A percentile compares a stretch with the other conserved stretches of the same genome.
Conservation (phyloP, 306 rosid species). For the Rosa rugosa region DNA sequence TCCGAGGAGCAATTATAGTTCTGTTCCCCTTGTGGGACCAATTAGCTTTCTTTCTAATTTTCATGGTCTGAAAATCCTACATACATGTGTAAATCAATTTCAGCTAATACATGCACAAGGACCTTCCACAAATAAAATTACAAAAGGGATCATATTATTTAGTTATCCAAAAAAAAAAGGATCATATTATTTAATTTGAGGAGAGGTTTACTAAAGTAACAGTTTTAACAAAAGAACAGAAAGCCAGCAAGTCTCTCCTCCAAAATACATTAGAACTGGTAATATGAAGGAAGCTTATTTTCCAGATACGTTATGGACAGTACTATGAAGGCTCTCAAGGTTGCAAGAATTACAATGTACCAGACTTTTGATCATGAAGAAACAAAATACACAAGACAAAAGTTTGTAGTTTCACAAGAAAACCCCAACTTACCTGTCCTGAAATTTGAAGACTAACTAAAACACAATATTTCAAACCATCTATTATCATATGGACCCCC, state of each 20-base stretch:
- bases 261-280: neutral
- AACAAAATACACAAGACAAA: neutral
- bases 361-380: neutral
- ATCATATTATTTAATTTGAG: neutral
- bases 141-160: neutral
- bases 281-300: neutral
- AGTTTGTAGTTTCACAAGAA: neutral
- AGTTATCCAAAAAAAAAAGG: no score
- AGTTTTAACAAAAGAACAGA: neutral
- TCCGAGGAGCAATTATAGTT: neutral
- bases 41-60: neutral
- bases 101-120: neutral
- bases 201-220: neutral
- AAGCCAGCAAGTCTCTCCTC: conserved; percentile 11
- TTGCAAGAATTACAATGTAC: neutral
- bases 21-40: neutral
- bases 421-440: neutral
- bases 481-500: neutral
- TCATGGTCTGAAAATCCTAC: neutral
- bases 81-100: neutral
- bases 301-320: neutral
- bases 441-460: neutral
- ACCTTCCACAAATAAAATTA: neutral
- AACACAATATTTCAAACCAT: neutral
- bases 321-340: neutral